Evolutionary conservation across 495 filamentous ascomycete genomes (phyloP).

Genomic region (Penicillium antarcticum): DNA sequence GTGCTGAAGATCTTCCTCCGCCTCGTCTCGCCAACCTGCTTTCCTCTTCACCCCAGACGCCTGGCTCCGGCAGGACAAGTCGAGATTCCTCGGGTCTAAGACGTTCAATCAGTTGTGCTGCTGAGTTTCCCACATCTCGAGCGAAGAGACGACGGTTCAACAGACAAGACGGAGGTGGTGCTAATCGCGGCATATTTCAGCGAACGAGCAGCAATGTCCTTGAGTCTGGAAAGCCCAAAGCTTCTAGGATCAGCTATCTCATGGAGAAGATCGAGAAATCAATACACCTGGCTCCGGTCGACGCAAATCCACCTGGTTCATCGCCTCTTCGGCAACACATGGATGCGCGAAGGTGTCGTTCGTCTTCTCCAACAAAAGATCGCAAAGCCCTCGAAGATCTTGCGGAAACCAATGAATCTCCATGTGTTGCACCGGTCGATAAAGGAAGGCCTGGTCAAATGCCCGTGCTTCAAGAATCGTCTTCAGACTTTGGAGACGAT

Average conservation of each 20-base stretch:
- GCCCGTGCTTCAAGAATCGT: constrained; percentile 30
- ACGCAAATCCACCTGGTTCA: constrained; percentile 45
- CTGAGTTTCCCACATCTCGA: constrained; percentile 52
- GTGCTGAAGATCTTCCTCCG: constrained; percentile 38
- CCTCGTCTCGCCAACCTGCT: constrained; percentile 60
- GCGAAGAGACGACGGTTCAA: constrained; percentile 50
- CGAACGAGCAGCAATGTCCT: constrained; percentile 52
- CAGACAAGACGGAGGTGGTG: constrained; percentile 21
- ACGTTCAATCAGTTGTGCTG: constrained; percentile 72
- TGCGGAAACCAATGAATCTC: constrained; percentile 6
- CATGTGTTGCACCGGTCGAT: not conserved
- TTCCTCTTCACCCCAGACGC: constrained; percentile 68
- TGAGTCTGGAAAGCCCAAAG: constrained; percentile 46
- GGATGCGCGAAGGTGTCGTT: constrained; percentile 32
- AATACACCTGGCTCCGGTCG: constrained; percentile 36
- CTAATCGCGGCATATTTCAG: constrained; percentile 40
- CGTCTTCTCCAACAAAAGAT: constrained; percentile 47
- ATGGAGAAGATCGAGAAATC: constrained; percentile 67
- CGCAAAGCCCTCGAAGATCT: constrained; percentile 8
- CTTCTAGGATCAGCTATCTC: constrained; percentile 58
- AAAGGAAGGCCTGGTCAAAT: constrained; percentile 7
- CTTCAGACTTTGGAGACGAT: constrained; percentile 61
- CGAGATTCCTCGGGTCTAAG: constrained; percentile 53
- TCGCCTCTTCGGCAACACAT: constrained; percentile 50
- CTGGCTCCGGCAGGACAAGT: constrained; percentile 37